These are phyloP conservation scores for Pyronema domesticum DNA, from an alignment of 495 filamentous ascomycete species.

Conservation along the genomic window DNA sequence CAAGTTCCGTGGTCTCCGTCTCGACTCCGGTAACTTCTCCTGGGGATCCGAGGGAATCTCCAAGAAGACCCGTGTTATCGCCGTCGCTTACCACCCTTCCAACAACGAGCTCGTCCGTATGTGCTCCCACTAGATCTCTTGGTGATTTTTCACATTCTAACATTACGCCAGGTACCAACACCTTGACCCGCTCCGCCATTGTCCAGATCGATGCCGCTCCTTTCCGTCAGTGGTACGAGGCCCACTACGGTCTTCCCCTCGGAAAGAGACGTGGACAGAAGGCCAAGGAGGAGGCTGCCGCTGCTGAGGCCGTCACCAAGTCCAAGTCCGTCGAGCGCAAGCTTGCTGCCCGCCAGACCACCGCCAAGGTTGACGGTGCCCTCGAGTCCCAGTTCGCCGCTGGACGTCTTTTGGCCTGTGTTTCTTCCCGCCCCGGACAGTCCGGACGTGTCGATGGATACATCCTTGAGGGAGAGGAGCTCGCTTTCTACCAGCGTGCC, in stretches of 20 bases:
- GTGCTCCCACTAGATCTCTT: background rate
- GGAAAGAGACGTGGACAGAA: slow-evolving; percentile 83
- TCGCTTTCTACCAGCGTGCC: slow-evolving; percentile 97
- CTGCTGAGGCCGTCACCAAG: slow-evolving; percentile 34
- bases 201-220: slow-evolving; percentile 97
- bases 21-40: slow-evolving; percentile 98
- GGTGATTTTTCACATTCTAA: background rate
- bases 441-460: slow-evolving; percentile 91
- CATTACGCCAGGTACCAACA: slow-evolving; percentile 54
- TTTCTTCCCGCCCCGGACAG: slow-evolving; percentile 87
- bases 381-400: slow-evolving; percentile 98
- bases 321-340: slow-evolving; percentile 86
- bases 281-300: slow-evolving; percentile 35
- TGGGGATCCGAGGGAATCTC: slow-evolving; percentile 95
- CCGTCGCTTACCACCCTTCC: slow-evolving; percentile 92
- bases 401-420: slow-evolving; percentile 82
- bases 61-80: slow-evolving; percentile 98
- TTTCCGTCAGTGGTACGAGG: slow-evolving; percentile 99
- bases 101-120: slow-evolving; percentile 98
- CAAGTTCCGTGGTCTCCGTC: slow-evolving; percentile 97
- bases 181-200: slow-evolving; percentile 93
- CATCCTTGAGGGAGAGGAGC: slow-evolving; percentile 96
- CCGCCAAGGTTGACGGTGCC: slow-evolving; percentile 81
- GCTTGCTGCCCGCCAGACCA: slow-evolving; percentile 68
- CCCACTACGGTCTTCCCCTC: slow-evolving; percentile 82